Percentiles rank a stretch among this genome's conserved stretches.
phyloP scores from a whole-genome alignment of 2,329 filamentous ascomycete species.

The Celoporthe dispersa region DNA sequence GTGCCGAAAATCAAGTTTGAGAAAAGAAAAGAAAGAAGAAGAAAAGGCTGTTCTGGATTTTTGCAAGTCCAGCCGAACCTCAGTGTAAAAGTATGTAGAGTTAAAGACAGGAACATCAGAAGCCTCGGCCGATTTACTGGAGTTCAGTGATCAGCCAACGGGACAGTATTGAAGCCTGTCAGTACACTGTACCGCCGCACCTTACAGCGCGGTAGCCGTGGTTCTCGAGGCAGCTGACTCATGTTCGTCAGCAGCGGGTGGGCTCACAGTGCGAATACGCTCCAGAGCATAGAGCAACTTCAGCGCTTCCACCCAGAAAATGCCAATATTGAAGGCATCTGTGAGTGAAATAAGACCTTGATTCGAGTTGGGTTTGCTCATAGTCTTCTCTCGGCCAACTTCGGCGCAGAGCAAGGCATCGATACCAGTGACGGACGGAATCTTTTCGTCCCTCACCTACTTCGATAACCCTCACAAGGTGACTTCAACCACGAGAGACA shows the following conservation, averaged over 20 bases:
- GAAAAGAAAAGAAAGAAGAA: too few relatives aligned
- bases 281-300: background rate
- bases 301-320: background rate
- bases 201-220: background rate
- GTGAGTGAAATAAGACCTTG: background rate
- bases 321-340: background rate
- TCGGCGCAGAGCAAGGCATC: background rate
- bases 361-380: background rate
- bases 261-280: background rate
- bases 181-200: background rate
- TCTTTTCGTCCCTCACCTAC: background rate
- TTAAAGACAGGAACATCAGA: background rate
- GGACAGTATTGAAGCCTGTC: background rate
- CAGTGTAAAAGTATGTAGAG: background rate
- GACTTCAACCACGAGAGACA: background rate
- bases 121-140: background rate
- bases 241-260: background rate
- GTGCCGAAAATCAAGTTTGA: background rate
- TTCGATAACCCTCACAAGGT: background rate
- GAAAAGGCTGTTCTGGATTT: background rate
- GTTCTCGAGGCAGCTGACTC: slow-evolving; percentile 3
- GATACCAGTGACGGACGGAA: background rate
- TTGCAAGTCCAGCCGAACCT: background rate
- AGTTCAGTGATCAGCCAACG: background rate
- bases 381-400: background rate